Percentiles rank a stretch among this genome's conserved stretches.
phyloP scores from a whole-genome alignment of 108 stramenopile genomes.

The Pseudonitzschia multiseries region DNA sequence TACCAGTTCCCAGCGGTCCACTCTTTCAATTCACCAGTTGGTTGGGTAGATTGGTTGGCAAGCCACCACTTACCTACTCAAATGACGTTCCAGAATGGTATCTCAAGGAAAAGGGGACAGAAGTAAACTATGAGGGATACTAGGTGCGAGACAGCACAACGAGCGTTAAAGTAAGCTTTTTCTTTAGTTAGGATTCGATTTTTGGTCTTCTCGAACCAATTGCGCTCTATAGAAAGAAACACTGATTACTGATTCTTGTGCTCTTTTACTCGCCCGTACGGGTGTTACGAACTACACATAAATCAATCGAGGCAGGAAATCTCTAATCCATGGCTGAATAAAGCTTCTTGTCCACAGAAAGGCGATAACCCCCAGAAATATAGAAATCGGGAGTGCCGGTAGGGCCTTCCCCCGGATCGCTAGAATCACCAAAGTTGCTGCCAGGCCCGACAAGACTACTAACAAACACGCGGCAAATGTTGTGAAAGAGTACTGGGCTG shows the following conservation, averaged over 20 bases:
- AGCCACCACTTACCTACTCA: background rate
- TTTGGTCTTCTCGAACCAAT: too few relatives aligned
- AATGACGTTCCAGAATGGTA: background rate
- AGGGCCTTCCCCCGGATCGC: slow-evolving; percentile 85
- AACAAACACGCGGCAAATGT: slow-evolving; percentile 87
- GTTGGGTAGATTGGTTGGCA: background rate
- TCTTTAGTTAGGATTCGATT: too few relatives aligned
- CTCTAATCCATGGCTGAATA: slow-evolving; percentile 73
- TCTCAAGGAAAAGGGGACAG: background rate
- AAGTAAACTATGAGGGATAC: background rate
- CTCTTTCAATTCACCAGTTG: background rate
- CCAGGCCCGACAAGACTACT: slow-evolving; percentile 82
- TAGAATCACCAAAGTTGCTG: slow-evolving; percentile 85
- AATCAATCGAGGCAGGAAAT: slow-evolving; percentile 39
- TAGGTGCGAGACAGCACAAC: too few relatives aligned
- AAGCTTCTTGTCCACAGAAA: slow-evolving; percentile 66
- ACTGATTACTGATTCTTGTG: too few relatives aligned
- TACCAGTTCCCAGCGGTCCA: background rate
- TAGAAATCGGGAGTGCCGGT: slow-evolving; percentile 91
- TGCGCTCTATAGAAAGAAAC: too few relatives aligned
- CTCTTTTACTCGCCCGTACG: too few relatives aligned
- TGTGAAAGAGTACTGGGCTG: slow-evolving; percentile 88
- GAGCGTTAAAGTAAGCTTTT: too few relatives aligned
- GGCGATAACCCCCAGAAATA: slow-evolving; percentile 82
- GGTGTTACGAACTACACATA: slow-evolving; percentile 49